Base-by-base conservation (phyloP, 1,139 yeast species). In the Kodamaea fungicola region DNA sequence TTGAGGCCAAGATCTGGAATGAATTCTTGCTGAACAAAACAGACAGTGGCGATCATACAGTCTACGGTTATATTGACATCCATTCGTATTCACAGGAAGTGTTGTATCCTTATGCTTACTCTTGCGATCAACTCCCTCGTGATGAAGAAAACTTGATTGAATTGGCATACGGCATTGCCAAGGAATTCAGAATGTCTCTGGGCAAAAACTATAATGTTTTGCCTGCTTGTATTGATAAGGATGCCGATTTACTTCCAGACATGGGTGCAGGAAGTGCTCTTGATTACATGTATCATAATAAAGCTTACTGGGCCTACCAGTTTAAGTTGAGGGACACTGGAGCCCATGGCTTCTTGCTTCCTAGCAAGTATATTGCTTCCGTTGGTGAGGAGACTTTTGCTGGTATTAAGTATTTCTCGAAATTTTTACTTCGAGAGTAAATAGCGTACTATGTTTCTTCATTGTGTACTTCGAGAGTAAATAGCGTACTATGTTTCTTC, bases 51-150 rank as follows among this genome's bases (percentile, higher is more conserved):
- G 29, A 12, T 12, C 86, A 82, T 55, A 71, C 74, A 32, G 76
- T 86, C 30, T 75, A 77, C 54, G 95, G 95, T 1, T 88, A 79
- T 55, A 64, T 88, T 36, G 96, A 88, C 56, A 71, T 86, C 49
- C 96, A 86, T 54, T 84, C 95, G 1, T 88, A 88, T 55, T 76
- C 95, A 1, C 94, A 88, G 57, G 90, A 85, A 50, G 74, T 88
- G 23, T 66, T 87, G 26, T 86, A 82, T 54, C 96, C 96, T 1
- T 86, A 83, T 54, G 92, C 95, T 0, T 85, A 74, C 54, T 79
- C 90, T 3, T 86, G 95, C 59, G 73, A 72, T 28, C 78, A 79
- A 33, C 64, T 69, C 38, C 95, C 95, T 33, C 67, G 92, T 34
- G 95, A 87, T 54, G 78, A 80, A 48, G 96, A 87, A 52, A 86